phyloP scores from a whole-genome alignment of 2,329 filamentous ascomycete genomes.

The Orbilia javanica region DNA sequence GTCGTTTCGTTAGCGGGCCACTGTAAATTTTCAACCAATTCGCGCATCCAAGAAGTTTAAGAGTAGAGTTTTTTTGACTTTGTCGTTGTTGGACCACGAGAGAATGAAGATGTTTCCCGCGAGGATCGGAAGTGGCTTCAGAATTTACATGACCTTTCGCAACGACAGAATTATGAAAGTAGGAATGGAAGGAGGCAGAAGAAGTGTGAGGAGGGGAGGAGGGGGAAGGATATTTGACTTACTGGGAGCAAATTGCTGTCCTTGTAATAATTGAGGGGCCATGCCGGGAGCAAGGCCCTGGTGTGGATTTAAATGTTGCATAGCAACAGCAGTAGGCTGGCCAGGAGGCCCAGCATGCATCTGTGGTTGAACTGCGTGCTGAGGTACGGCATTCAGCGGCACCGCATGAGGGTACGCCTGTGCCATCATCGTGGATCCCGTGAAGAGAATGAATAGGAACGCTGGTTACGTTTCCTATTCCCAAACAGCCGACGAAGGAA shows the following conservation, averaged over 20 bases:
- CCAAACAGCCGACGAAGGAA: slow-evolving; percentile 40
- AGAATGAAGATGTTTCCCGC: slow-evolving; percentile 24
- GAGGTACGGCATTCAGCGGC: slow-evolving; percentile 61
- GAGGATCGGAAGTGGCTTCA: slow-evolving; percentile 36
- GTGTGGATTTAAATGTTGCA: slow-evolving; percentile 62
- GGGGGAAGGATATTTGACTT: slow-evolving; percentile 7
- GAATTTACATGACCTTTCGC: slow-evolving; percentile 54
- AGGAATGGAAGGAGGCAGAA: not conserved
- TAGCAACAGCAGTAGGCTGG: slow-evolving; percentile 60
- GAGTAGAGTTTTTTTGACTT: slow-evolving; percentile 24
- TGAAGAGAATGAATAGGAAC: slow-evolving; percentile 45
- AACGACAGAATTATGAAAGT: slow-evolving; percentile 29
- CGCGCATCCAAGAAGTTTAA: slow-evolving; percentile 52
- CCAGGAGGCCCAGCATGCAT: slow-evolving; percentile 62
- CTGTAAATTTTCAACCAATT: slow-evolving; percentile 53
- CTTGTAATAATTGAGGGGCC: slow-evolving; percentile 51
- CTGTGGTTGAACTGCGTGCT: slow-evolving; percentile 62
- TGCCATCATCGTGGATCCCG: slow-evolving; percentile 61
- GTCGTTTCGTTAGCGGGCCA: slow-evolving; percentile 53
- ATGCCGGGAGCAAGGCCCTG: slow-evolving; percentile 53
- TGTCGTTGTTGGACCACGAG: slow-evolving; percentile 25
- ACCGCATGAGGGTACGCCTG: slow-evolving; percentile 61
- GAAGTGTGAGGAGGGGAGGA: not conserved
- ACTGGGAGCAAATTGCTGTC: slow-evolving; percentile 50
- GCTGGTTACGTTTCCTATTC: slow-evolving; percentile 55